Percentiles rank a stretch among this genome's conserved stretches.
Evolutionary conservation across 2,329 filamentous ascomycete genomes (phyloP).

Genomic region (Drechslerella stenobrocha): DNA sequence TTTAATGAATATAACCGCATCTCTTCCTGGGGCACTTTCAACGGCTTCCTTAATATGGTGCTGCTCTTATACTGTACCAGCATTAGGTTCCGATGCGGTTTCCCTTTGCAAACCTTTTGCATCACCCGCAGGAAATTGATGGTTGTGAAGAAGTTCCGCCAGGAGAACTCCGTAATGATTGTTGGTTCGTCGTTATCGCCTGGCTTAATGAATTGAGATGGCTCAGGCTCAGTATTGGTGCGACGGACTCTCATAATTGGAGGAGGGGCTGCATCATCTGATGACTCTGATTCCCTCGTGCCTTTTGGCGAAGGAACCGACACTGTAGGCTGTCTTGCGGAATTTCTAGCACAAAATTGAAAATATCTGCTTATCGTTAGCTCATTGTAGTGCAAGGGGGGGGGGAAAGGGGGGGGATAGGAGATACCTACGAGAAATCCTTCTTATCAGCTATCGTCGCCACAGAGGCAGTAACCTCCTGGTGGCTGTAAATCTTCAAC

Average conservation of each 20-base stretch:
- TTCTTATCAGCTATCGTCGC: conserved; percentile 48
- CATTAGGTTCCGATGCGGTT: conserved; percentile 89
- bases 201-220: conserved; percentile 52
- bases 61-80: conserved; percentile 95
- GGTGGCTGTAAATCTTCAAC: conserved; percentile 88
- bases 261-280: conserved; percentile 78
- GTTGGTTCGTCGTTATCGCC: conserved; percentile 56
- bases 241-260: conserved; percentile 70
- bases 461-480: conserved; percentile 71
- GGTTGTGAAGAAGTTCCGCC: conserved; percentile 89
- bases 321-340: conserved; percentile 34
- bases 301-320: conserved; percentile 34
- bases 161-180: conserved; percentile 86
- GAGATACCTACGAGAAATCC: conserved; percentile 32
- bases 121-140: conserved; percentile 96
- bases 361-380: conserved; percentile 71
- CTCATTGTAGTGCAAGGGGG: no score
- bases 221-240: conserved; percentile 56
- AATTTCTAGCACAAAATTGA: conserved; percentile 75
- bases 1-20: conserved; percentile 93
- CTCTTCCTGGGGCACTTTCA: conserved; percentile 85
- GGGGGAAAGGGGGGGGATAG: no score
- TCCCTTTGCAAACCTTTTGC: conserved; percentile 95
- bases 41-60: conserved; percentile 84
- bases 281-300: conserved; percentile 53